phyloP scores from a whole-genome alignment of 306 rosid species.

The Acacia crassicarpa region DNA sequence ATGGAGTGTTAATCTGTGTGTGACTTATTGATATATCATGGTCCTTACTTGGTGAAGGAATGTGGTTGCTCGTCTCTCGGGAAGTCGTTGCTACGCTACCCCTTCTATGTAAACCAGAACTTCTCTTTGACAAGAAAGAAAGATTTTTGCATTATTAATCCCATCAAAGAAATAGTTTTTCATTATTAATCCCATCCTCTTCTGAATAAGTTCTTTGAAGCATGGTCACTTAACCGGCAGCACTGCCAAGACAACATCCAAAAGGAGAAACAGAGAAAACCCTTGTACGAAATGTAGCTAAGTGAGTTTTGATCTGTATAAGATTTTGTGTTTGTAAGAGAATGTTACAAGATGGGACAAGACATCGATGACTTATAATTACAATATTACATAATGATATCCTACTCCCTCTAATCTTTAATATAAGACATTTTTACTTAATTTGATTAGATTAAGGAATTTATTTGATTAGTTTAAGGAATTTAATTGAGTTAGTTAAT shows the following conservation, averaged over 20 bases:
- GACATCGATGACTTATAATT: neutral
- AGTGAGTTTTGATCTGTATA: neutral
- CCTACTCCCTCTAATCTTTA: too few species aligned
- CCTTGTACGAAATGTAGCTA: neutral
- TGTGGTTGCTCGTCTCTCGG: neutral
- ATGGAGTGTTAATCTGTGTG: neutral
- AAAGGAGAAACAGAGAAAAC: neutral
- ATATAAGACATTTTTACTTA: too few species aligned
- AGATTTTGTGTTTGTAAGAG: neutral
- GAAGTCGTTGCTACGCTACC: neutral
- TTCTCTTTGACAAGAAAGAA: neutral
- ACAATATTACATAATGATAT: neutral
- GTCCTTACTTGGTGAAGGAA: neutral
- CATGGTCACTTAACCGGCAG: neutral
- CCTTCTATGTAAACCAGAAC: neutral
- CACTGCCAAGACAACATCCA: neutral
- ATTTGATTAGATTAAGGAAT: too few species aligned
- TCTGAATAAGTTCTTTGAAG: neutral
- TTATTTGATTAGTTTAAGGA: too few species aligned
- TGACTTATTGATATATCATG: neutral
- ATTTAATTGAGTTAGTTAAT: too few species aligned
- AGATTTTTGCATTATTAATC: neutral
- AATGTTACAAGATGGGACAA: neutral
- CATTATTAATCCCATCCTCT: neutral
- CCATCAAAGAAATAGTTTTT: neutral